Percentiles rank a stretch among this genome's conserved stretches.
Evolutionary conservation across 1,139 yeast species (phyloP).

Genomic region (Geotrichum phurueaensis): DNA sequence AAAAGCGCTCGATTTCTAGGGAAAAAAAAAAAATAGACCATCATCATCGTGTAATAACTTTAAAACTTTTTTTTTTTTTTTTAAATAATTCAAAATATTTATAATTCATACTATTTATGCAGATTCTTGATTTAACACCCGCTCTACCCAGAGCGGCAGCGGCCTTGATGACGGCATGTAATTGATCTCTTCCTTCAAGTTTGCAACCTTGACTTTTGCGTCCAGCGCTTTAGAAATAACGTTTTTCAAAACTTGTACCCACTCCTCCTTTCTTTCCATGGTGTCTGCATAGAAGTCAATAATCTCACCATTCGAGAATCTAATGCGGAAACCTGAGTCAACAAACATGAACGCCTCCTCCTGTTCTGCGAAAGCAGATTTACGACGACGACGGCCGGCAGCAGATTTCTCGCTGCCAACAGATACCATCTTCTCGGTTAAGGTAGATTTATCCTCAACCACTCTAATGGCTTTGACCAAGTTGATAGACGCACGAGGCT

Average conservation of each 20-base stretch:
- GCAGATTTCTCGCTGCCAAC: slow-evolving; percentile 29
- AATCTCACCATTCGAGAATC: slow-evolving; percentile 61
- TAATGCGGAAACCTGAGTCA: slow-evolving; percentile 44
- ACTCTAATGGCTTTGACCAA: slow-evolving; percentile 53
- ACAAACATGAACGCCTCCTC: slow-evolving; percentile 30
- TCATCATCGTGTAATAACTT: not conserved
- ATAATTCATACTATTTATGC: not conserved
- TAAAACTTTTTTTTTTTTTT: not conserved
- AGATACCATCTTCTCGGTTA: slow-evolving; percentile 26
- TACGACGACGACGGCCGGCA: slow-evolving; percentile 23
- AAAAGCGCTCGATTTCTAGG: not conserved
- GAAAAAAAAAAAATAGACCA: not conserved
- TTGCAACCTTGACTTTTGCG: slow-evolving; percentile 4
- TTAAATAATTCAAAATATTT: not conserved
- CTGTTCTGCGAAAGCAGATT: slow-evolving; percentile 30
- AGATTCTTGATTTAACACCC: not conserved
- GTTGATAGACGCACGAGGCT: slow-evolving; percentile 66
- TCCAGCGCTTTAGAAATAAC: slow-evolving; percentile 20
- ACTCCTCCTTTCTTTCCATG: slow-evolving; percentile 44
- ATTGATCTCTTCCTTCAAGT: not conserved
- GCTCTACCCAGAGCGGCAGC: slow-evolving; percentile 2
- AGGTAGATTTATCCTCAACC: slow-evolving; percentile 24
- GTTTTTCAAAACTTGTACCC: slow-evolving; percentile 38
- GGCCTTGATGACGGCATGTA: not conserved
- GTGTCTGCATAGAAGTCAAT: slow-evolving; percentile 65